Conservation (phyloP, 1,284 basidiomycete genomes). For the Agroathelia rolfsii region DNA sequence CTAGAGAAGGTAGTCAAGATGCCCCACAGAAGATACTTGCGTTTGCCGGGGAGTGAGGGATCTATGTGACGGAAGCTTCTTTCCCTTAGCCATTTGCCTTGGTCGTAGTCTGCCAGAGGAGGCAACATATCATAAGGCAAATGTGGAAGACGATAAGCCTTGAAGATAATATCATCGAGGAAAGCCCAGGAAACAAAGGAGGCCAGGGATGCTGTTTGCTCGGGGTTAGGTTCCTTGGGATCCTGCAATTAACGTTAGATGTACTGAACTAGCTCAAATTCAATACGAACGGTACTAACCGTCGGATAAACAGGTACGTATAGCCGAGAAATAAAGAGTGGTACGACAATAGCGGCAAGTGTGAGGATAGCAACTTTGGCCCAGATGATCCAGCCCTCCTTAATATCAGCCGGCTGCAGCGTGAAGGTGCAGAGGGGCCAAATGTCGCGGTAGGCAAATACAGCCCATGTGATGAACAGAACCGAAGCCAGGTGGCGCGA, state of each 20-base stretch:
- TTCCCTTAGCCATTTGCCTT: conserved; percentile 28
- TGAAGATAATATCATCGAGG: conserved; percentile 22
- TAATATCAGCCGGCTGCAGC: conserved; percentile 29
- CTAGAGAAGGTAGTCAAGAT: conserved; percentile 8
- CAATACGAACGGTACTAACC: conserved; percentile 13
- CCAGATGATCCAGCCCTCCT: conserved; percentile 26
- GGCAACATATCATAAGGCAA: conserved; percentile 26
- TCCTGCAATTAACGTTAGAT: conserved; percentile 12
- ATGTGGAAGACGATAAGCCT: conserved; percentile 19
- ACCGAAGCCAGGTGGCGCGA: conserved; percentile 21
- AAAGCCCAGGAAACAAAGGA: conserved; percentile 22
- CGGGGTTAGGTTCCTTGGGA: conserved; percentile 17
- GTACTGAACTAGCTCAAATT: background rate
- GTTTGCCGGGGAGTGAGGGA: conserved; percentile 16
- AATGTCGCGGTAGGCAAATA: conserved; percentile 42
- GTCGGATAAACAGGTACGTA: conserved; percentile 32
- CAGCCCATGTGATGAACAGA: conserved; percentile 28
- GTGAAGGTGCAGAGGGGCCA: conserved; percentile 36
- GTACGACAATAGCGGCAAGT: conserved; percentile 31
- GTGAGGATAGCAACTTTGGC: conserved; percentile 28
- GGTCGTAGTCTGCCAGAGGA: conserved; percentile 38
- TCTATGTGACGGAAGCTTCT: conserved; percentile 25
- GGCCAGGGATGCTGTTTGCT: conserved; percentile 26
- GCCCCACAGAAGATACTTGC: conserved; percentile 18
- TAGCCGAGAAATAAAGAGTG: conserved; percentile 33